These are phyloP conservation scores for Blepharisma stoltei DNA, from an alignment of 73 alveolate species.

Conservation along the genomic window DNA sequence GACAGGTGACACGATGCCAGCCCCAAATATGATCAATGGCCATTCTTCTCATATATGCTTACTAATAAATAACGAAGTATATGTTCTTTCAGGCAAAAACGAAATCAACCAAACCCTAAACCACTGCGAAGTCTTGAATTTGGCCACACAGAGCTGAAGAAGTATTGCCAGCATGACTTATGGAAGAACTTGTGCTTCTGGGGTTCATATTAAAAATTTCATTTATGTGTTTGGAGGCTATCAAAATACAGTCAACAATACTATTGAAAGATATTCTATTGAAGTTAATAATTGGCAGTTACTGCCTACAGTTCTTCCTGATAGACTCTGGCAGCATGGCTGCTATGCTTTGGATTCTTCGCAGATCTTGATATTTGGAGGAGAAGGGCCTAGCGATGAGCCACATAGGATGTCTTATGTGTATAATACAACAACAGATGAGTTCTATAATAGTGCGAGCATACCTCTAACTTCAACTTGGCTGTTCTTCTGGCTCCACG, in stretches of 20 bases:
- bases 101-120: not conserved
- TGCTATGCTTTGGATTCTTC: constrained; percentile 26
- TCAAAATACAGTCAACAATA: constrained; percentile 9
- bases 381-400: constrained; percentile 1
- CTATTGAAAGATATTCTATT: constrained; percentile 19
- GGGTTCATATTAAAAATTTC: not conserved
- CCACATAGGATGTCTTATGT: constrained; percentile 3
- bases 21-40: not conserved
- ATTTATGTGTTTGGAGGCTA: constrained; percentile 28
- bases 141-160: not conserved
- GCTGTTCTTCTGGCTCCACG: constrained; percentile 7
- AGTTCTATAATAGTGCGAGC: not conserved
- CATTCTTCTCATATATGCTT: constrained; percentile 28
- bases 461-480: too few relatives aligned
- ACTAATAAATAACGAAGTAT: not conserved
- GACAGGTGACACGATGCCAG: not conserved
- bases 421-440: constrained; percentile 7
- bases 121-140: constrained; percentile 6
- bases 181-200: constrained; percentile 29
- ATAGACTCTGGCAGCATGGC: constrained; percentile 26
- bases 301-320: constrained; percentile 21
- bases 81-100: constrained; percentile 24
- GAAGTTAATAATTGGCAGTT: not conserved
- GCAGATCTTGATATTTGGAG: constrained; percentile 18
- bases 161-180: not conserved